Percentiles rank a stretch among this genome's conserved stretches.
Evolutionary conservation across 2,329 filamentous ascomycete genomes (phyloP).

Genomic region (Didymella pinodella): DNA sequence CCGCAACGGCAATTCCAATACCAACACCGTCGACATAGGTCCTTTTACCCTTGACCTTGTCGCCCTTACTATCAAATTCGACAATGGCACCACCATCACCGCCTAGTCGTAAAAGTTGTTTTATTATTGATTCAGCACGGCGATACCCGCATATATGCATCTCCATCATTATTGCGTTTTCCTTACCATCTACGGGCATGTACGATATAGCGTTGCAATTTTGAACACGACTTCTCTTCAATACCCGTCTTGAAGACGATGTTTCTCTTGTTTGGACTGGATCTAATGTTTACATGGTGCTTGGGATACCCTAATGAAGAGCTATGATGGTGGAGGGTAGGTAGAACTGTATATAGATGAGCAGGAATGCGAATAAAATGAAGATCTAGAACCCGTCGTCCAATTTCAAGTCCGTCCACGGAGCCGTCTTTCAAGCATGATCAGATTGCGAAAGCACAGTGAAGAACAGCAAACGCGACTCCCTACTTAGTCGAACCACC

Average conservation of each 20-base stretch:
- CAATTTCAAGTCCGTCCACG: too few relatives aligned
- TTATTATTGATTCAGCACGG: constrained; percentile 16
- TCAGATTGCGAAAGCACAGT: too few relatives aligned
- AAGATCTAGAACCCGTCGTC: background rate
- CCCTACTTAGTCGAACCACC: too few relatives aligned
- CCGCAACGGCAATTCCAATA: constrained; percentile 37
- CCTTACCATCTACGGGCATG: constrained; percentile 1
- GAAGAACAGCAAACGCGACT: too few relatives aligned
- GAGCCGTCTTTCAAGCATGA: too few relatives aligned
- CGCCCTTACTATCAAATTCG: constrained; percentile 41
- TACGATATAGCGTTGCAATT: constrained; percentile 17
- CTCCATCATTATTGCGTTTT: constrained; percentile 8
- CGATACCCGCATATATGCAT: constrained; percentile 26
- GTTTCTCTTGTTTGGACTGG: constrained; percentile 15
- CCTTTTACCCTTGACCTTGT: constrained; percentile 45
- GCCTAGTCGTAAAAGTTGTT: constrained; percentile 21
- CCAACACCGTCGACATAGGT: constrained; percentile 39
- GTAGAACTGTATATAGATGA: constrained; percentile 17
- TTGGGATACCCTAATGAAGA: constrained; percentile 9
- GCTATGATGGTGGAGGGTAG: constrained; percentile 7
- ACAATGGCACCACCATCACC: constrained; percentile 45
- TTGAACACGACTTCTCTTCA: background rate
- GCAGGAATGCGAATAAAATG: constrained; percentile 3
- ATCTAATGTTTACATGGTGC: constrained; percentile 22
- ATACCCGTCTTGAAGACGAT: constrained; percentile 14